Evolutionary conservation across 2,329 filamentous ascomycete species (phyloP), one percentile per base, ranked within the genome.

Genomic region (Talaromyces atroroseus): DNA sequence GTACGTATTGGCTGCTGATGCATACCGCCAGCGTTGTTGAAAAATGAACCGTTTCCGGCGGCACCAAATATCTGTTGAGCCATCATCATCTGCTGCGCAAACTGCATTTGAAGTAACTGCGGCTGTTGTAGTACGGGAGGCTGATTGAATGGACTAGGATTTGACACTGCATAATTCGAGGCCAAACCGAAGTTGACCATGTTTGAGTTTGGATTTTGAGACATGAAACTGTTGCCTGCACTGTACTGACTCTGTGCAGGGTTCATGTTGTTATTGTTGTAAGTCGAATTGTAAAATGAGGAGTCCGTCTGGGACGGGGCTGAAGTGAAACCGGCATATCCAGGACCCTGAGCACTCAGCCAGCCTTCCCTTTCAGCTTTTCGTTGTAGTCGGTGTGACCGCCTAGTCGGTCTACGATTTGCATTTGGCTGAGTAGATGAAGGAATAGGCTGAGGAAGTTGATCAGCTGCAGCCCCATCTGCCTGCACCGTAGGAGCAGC

Each of bases 141-240:
- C 16, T 26, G 42, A 5, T 47, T 53, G 51, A 48, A 20, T 11
- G n/a, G 21, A 16, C 23, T 18, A 49, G 11, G 32, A 16, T 36
- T 36, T 16, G 32, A 36, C 12, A 16, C 32, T 1, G 23, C 29
- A 54, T 54, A 54, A 23, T 32, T 48, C n/a, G 32, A 14, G 29
- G n/a, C 52, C 45, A 26, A 54, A 8, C 52, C 45, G 11, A 54
- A 54, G 34, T 54, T 54, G n/a, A 21, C 10, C 26, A 46, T 48
- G n/a, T 40, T 26, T 26, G 46, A 42, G 29, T 36, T 36, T 36
- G 16, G 16, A 12, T 36, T 36, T 36, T 24, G 46, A 36, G 20
- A 20, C 12, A 44, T 26, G 29, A 18, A 29, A 12, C 10, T 14
- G 36, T 42, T 54, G 8, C 48, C 38, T 16, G 23, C 11, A 16